phyloP scores from a whole-genome alignment of 2,329 filamentous ascomycete genomes.

The Cladosporium sp. region DNA sequence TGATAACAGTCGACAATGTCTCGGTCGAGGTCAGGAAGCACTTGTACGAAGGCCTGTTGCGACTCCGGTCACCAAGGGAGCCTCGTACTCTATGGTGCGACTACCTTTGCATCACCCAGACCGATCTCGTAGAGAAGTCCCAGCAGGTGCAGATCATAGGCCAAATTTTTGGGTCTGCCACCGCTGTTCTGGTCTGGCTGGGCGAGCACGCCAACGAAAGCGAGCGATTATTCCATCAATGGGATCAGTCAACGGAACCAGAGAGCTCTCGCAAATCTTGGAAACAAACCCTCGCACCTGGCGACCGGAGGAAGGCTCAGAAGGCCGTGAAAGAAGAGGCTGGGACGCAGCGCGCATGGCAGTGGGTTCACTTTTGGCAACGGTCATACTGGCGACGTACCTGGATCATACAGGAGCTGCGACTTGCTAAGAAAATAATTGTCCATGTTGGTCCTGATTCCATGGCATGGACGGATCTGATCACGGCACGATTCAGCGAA shows the following conservation, averaged over 20 bases:
- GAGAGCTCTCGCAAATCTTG: too few relatives aligned
- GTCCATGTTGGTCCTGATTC: not conserved
- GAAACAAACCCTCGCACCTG: too few relatives aligned
- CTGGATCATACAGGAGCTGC: not conserved
- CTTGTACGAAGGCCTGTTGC: not conserved
- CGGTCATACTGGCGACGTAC: not conserved
- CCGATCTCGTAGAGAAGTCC: constrained; percentile 27
- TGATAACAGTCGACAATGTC: not conserved
- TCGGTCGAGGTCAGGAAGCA: not conserved
- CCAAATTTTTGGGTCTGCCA: constrained; percentile 26
- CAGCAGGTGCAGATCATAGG: constrained; percentile 36
- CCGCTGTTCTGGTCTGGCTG: not conserved
- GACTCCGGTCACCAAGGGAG: not conserved
- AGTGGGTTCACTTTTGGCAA: not conserved
- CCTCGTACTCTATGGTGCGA: constrained; percentile 33
- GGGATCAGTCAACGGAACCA: not conserved
- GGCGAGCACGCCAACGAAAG: not conserved
- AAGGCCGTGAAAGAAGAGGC: not conserved
- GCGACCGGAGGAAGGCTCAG: not conserved
- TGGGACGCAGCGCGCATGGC: not conserved
- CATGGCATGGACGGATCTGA: not conserved
- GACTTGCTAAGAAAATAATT: not conserved
- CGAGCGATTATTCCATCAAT: not conserved
- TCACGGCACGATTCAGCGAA: not conserved
- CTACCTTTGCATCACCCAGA: constrained; percentile 34